A percentile compares a stretch with the other conserved stretches of the same genome.
Conservation (phyloP, 1,139 yeast genomes). For the Suzukiozyma palmioleophila region DNA sequence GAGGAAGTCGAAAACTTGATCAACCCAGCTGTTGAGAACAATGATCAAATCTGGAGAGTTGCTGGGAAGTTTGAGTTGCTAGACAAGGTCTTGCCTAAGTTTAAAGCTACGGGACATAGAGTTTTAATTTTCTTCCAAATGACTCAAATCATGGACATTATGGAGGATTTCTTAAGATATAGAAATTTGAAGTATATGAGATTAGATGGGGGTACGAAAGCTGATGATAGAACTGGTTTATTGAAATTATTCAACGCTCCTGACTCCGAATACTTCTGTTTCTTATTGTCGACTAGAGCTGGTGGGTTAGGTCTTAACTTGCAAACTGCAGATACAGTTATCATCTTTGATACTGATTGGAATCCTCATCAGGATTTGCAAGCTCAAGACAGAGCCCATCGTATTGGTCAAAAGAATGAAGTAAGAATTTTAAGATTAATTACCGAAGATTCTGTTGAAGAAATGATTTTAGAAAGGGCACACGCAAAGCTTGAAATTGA, state of each 20-base stretch:
- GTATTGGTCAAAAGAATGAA: constrained; percentile 87
- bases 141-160: constrained; percentile 86
- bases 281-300: constrained; percentile 78
- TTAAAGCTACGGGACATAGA: constrained; percentile 71
- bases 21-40: constrained; percentile 69
- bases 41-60: constrained; percentile 70
- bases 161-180: constrained; percentile 75
- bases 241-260: constrained; percentile 71
- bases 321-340: constrained; percentile 86
- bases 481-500: constrained; percentile 80
- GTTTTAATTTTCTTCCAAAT: constrained; percentile 81
- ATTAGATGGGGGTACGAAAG: constrained; percentile 78
- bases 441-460: constrained; percentile 80
- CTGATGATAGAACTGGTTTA: constrained; percentile 73
- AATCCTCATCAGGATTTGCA: constrained; percentile 91
- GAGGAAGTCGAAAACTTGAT: constrained; percentile 88
- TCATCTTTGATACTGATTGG: constrained; percentile 88
- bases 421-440: constrained; percentile 76
- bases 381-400: constrained; percentile 87
- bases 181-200: constrained; percentile 66
- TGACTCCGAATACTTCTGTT: constrained; percentile 69
- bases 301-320: constrained; percentile 85
- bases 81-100: constrained; percentile 70
- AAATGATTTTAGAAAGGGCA: constrained; percentile 76
- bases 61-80: constrained; percentile 77